Conservation (phyloP, 2,329 filamentous ascomycete species). For the Dothideomycetes sp. region DNA sequence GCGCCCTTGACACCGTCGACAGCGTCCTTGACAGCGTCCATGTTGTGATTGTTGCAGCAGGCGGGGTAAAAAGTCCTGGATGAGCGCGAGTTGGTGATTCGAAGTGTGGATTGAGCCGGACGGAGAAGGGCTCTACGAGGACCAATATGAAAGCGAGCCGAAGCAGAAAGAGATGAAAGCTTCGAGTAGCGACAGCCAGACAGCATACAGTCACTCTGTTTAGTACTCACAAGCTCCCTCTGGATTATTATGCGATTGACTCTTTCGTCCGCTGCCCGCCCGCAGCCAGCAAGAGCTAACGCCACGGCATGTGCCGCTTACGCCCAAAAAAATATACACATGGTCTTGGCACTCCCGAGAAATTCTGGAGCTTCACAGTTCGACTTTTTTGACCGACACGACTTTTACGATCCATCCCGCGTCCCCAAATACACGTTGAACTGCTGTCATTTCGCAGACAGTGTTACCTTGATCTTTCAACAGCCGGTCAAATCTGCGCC, state of each 20-base stretch:
- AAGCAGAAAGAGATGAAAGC: not conserved
- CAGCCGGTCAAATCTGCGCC: constrained; percentile 3
- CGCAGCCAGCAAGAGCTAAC: not conserved
- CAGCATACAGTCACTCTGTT: constrained; percentile 10
- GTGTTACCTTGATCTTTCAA: not conserved
- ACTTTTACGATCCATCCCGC: no score
- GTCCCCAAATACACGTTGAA: not conserved
- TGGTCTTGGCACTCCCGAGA: constrained; percentile 5
- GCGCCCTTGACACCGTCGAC: constrained; percentile 26
- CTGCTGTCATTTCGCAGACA: constrained; percentile 9
- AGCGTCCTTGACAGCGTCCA: constrained; percentile 12
- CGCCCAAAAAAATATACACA: constrained; percentile 4
- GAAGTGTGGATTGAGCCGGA: not conserved
- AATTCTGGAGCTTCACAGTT: constrained; percentile 11
- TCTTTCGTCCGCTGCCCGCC: no score
- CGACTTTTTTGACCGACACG: no score
- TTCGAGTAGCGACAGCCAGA: constrained; percentile 10
- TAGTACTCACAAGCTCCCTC: not conserved
- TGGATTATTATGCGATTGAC: not conserved
- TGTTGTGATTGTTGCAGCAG: constrained; percentile 5
- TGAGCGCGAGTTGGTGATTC: constrained; percentile 2
- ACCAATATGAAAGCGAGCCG: not conserved
- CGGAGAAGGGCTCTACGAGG: not conserved
- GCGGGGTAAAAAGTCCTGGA: constrained; percentile 10
- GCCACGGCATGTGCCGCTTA: constrained; percentile 4